phyloP scores from a whole-genome alignment of 2,329 filamentous ascomycete genomes.

The Hirsutella rhossiliensis region DNA sequence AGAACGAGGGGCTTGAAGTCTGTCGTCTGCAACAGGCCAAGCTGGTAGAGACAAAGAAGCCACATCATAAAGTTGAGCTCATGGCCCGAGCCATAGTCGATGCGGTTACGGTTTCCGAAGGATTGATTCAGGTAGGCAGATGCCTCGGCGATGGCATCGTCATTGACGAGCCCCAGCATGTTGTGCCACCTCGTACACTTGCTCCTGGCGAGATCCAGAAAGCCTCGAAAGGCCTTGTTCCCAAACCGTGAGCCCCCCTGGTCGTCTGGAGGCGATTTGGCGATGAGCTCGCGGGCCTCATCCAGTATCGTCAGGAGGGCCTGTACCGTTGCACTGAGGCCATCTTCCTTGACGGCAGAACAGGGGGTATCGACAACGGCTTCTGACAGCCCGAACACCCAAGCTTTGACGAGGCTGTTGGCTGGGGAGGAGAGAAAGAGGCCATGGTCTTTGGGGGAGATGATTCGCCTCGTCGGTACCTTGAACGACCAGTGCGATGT shows the following conservation, averaged over 20 bases:
- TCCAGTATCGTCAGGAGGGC: slow-evolving; percentile 60
- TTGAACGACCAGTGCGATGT: slow-evolving; percentile 48
- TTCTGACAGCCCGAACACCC: slow-evolving; percentile 79
- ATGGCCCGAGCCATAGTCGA: slow-evolving; percentile 95
- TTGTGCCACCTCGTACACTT: slow-evolving; percentile 51
- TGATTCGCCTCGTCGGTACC: slow-evolving; percentile 63
- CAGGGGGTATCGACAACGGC: slow-evolving; percentile 60
- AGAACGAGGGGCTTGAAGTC: slow-evolving; percentile 70
- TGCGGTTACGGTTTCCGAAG: slow-evolving; percentile 74
- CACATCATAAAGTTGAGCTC: slow-evolving; percentile 96
- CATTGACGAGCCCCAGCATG: slow-evolving; percentile 38
- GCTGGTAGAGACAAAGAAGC: slow-evolving; percentile 85
- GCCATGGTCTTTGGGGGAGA: slow-evolving; percentile 69
- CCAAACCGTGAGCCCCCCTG: slow-evolving; percentile 85
- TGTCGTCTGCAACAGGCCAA: slow-evolving; percentile 47
- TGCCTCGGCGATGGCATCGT: slow-evolving; percentile 53
- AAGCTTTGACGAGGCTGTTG: slow-evolving; percentile 64
- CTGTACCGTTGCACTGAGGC: slow-evolving; percentile 47
- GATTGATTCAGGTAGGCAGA: slow-evolving; percentile 71
- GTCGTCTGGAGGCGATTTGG: slow-evolving; percentile 66
- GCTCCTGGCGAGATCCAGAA: slow-evolving; percentile 57
- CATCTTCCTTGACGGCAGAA: slow-evolving; percentile 43
- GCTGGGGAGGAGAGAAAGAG: slow-evolving; percentile 69
- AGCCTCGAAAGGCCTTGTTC: slow-evolving; percentile 79
- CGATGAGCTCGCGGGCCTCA: slow-evolving; percentile 54